Conservation (phyloP, 164 flowering plant genomes). For the Brasenia schreberi region DNA sequence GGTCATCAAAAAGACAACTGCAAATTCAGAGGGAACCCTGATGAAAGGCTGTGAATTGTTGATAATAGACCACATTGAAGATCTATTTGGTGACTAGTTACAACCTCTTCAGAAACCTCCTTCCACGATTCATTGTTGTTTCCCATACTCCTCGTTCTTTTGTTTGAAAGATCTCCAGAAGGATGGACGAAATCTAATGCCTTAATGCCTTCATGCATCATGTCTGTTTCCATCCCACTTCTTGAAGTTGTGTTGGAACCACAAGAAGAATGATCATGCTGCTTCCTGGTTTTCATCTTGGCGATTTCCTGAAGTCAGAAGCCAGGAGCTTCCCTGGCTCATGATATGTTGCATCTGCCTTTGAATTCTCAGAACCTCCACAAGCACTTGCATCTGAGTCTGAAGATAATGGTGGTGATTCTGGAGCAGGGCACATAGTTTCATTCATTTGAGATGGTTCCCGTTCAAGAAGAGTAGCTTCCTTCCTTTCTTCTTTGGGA, state of each 20-base stretch:
- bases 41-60: background rate
- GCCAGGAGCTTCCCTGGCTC: slow-evolving; percentile 19
- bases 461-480: slow-evolving; percentile 14
- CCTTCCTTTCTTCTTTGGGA: slow-evolving; percentile 16
- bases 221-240: slow-evolving; percentile 74
- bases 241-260: slow-evolving; percentile 88
- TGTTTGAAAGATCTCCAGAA: slow-evolving; percentile 28
- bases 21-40: background rate
- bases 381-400: slow-evolving; percentile 45
- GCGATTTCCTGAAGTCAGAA: slow-evolving; percentile 19
- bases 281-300: slow-evolving; percentile 42
- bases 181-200: slow-evolving; percentile 14
- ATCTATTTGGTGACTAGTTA: background rate
- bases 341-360: slow-evolving; percentile 11
- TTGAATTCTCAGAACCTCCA: slow-evolving; percentile 15
- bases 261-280: slow-evolving; percentile 79
- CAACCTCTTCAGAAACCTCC: slow-evolving; percentile 91
- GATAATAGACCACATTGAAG: background rate
- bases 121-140: slow-evolving; percentile 64
- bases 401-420: slow-evolving; percentile 34
- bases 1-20: background rate
- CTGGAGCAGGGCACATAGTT: slow-evolving; percentile 30
- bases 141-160: slow-evolving; percentile 40
- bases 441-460: slow-evolving; percentile 32
- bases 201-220: slow-evolving; percentile 35